phyloP scores from a whole-genome alignment of 2,329 filamentous ascomycete genomes.

The Penicillium sp. region DNA sequence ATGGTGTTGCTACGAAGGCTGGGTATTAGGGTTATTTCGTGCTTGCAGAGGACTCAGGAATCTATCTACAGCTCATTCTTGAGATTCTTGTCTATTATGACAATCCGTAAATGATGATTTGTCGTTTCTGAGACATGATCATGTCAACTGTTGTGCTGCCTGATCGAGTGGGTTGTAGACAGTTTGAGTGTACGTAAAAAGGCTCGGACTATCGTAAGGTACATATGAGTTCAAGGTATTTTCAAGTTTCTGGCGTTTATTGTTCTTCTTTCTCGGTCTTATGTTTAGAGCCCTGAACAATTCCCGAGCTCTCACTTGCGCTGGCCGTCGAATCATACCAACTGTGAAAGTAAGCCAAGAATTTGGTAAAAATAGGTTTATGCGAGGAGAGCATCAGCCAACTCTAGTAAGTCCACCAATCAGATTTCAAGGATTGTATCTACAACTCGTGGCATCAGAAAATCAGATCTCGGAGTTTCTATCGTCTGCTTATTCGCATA shows the following conservation, averaged over 20 bases:
- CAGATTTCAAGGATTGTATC: background rate
- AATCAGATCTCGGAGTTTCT: background rate
- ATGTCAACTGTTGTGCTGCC: too few species aligned
- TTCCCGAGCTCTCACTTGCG: background rate
- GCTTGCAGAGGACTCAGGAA: too few species aligned
- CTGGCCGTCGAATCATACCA: too few species aligned
- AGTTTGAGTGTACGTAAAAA: too few species aligned
- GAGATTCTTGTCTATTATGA: too few species aligned
- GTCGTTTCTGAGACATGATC: too few species aligned
- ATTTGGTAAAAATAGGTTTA: background rate
- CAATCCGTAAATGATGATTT: too few species aligned
- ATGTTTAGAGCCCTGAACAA: background rate
- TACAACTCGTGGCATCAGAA: background rate
- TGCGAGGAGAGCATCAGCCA: background rate
- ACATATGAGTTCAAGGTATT: background rate
- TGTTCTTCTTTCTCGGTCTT: background rate
- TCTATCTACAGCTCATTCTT: too few species aligned
- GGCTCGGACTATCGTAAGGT: background rate
- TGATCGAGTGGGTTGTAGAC: too few species aligned
- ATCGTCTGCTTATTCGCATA: background rate
- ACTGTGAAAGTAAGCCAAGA: background rate
- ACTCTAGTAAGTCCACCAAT: background rate
- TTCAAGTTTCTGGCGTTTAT: too few species aligned
- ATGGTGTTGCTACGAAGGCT: slow-evolving; percentile 24
- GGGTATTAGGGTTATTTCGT: background rate